A percentile compares a stretch with the other conserved stretches of the same genome.
Evolutionary conservation across 2,329 filamentous ascomycete genomes (phyloP).

Genomic region (Lomentospora prolificans): DNA sequence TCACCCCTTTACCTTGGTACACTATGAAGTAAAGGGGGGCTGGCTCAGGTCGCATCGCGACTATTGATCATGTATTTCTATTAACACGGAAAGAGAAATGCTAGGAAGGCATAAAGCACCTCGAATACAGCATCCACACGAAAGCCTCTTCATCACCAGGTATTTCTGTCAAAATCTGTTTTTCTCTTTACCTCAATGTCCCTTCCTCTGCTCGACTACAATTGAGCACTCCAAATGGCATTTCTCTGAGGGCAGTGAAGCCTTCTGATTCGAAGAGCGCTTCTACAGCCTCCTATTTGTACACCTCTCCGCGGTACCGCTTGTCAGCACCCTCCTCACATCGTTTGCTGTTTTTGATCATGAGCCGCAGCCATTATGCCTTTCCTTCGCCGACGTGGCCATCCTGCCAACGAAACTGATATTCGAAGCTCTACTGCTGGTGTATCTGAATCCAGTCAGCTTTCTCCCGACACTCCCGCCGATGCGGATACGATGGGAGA

Average conservation of each 20-base stretch:
- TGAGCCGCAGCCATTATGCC: slow-evolving; percentile 40
- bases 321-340: not conserved
- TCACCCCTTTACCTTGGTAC: no score
- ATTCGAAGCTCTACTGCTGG: slow-evolving; percentile 32
- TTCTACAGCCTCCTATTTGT: not conserved
- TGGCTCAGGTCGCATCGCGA: no score
- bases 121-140: no score
- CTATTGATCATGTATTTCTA: no score
- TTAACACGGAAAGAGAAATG: no score
- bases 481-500: slow-evolving; percentile 2
- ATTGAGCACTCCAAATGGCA: not conserved
- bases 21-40: no score
- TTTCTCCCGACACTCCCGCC: slow-evolving; percentile 8
- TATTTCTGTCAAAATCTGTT: no score
- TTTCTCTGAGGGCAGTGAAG: not conserved
- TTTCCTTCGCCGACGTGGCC: slow-evolving; percentile 52
- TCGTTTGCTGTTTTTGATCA: slow-evolving; percentile 16
- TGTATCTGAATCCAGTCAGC: not conserved
- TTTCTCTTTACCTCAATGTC: no score
- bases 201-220: not conserved
- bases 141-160: not conserved
- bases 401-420: slow-evolving; percentile 48
- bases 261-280: not conserved
- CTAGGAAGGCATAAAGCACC: no score
- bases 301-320: not conserved